Evolutionary conservation across 306 rosid species (phyloP).

Genomic region (Malus orientalis): DNA sequence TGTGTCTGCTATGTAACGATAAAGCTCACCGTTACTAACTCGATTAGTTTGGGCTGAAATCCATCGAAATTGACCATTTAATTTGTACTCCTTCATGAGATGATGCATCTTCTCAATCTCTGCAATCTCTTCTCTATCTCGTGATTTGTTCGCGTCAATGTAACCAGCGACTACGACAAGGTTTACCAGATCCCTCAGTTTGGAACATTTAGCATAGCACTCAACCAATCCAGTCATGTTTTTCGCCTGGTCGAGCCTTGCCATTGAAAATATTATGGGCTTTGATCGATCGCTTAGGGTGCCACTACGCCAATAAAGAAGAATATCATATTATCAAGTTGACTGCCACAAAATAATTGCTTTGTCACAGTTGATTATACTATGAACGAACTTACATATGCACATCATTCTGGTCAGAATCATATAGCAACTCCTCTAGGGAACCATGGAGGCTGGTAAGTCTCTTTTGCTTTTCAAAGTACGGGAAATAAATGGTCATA

Average conservation of each 20-base stretch:
- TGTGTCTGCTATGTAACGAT: constrained; percentile 84
- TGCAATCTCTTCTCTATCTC: constrained; percentile 93
- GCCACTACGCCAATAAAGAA: constrained; percentile 50
- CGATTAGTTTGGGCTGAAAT: constrained; percentile 75
- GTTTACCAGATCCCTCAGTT: constrained; percentile 79
- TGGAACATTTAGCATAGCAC: constrained; percentile 55
- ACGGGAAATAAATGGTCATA: constrained; percentile 77
- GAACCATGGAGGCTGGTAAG: constrained; percentile 76
- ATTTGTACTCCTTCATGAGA: constrained; percentile 45
- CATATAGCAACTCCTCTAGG: constrained; percentile 61
- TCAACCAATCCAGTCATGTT: constrained; percentile 83
- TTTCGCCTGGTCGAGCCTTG: constrained; percentile 77
- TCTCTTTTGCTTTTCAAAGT: constrained; percentile 62
- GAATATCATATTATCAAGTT: constrained; percentile 5
- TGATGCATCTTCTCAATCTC: constrained; percentile 93
- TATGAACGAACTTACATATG: constrained; percentile 48
- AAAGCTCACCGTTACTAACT: constrained; percentile 90
- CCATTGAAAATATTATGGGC: constrained; percentile 88
- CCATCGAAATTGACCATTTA: constrained; percentile 81
- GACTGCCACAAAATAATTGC: background rate
- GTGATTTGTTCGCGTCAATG: constrained; percentile 61
- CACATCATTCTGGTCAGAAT: constrained; percentile 57
- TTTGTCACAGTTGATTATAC: background rate
- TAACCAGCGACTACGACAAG: constrained; percentile 83
- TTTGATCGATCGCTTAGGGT: constrained; percentile 57